Evolutionary conservation across 2,329 filamentous ascomycete genomes (phyloP).

Genomic region (Talaromyces sp.): DNA sequence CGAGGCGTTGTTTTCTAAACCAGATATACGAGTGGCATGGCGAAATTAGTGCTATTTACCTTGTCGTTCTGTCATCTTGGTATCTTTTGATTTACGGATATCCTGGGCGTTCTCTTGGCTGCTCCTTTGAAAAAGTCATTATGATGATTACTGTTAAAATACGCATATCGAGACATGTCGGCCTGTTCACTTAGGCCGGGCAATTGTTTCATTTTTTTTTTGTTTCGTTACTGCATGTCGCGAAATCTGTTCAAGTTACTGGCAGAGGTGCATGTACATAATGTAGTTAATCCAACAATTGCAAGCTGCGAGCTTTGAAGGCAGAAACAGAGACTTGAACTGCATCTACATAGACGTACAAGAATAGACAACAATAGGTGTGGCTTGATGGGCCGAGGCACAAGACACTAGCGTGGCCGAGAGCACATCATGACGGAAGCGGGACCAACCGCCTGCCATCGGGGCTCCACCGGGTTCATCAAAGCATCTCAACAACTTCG

Average conservation of each 20-base stretch:
- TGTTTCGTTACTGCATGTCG: not conserved
- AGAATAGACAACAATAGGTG: too few relatives aligned
- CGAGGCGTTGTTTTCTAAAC: conserved; percentile 34
- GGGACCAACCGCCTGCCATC: not conserved
- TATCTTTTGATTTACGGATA: conserved; percentile 31
- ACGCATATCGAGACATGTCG: not conserved
- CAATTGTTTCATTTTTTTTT: not conserved
- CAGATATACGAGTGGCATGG: not conserved
- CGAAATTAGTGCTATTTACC: not conserved
- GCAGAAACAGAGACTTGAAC: too few relatives aligned
- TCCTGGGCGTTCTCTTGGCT: conserved; percentile 31
- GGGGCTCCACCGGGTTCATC: not conserved
- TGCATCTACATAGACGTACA: not conserved
- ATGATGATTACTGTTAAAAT: not conserved
- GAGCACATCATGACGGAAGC: not conserved
- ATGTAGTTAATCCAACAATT: not conserved
- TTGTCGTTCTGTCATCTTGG: conserved; percentile 13
- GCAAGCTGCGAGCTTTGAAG: not conserved
- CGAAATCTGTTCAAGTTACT: not conserved
- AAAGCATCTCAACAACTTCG: not conserved
- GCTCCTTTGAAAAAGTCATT: conserved; percentile 2
- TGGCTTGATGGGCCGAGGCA: not conserved
- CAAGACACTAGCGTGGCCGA: not conserved
- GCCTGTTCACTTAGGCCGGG: not conserved
- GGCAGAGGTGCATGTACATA: not conserved